Conservation (phyloP, 176 grass and related monocot genomes). For the Panicum miliaceum region DNA sequence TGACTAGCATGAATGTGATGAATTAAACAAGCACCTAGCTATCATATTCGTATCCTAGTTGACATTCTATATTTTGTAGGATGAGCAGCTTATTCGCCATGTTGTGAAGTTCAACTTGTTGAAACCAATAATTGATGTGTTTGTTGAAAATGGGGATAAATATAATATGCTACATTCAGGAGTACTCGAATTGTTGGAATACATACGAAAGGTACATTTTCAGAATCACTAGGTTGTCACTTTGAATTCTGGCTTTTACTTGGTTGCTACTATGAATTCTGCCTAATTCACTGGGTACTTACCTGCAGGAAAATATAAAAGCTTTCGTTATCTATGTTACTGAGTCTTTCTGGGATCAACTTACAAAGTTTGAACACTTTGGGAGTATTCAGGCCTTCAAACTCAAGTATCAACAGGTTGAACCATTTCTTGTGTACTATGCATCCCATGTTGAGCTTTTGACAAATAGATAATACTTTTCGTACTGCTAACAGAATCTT, state of each 20-base stretch:
- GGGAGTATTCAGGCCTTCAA: constrained; percentile 88
- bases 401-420: constrained; percentile 94
- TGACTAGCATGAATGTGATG: not conserved
- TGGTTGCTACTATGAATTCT: not conserved
- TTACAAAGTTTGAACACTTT: constrained; percentile 78
- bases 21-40: constrained; percentile 1
- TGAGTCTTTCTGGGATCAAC: constrained; percentile 78
- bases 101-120: constrained; percentile 88
- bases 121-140: constrained; percentile 84
- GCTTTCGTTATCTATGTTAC: constrained; percentile 70
- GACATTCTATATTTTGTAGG: constrained; percentile 60
- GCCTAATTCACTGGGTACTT: constrained; percentile 29
- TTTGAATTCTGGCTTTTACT: constrained; percentile 1
- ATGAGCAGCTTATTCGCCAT: constrained; percentile 93
- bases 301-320: constrained; percentile 86
- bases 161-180: constrained; percentile 98
- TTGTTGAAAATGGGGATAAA: constrained; percentile 84
- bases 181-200: constrained; percentile 89
- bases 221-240: constrained; percentile 22
- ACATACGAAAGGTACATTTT: constrained; percentile 86
- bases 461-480: not conserved
- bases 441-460: constrained; percentile 26
- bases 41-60: constrained; percentile 19
- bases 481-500: not conserved
- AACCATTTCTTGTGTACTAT: constrained; percentile 39